Percentiles rank a stretch among this genome's conserved stretches.
Evolutionary conservation across 805 yeast genomes (phyloP).

Genomic region (Sungouiozyma intestinalis): DNA sequence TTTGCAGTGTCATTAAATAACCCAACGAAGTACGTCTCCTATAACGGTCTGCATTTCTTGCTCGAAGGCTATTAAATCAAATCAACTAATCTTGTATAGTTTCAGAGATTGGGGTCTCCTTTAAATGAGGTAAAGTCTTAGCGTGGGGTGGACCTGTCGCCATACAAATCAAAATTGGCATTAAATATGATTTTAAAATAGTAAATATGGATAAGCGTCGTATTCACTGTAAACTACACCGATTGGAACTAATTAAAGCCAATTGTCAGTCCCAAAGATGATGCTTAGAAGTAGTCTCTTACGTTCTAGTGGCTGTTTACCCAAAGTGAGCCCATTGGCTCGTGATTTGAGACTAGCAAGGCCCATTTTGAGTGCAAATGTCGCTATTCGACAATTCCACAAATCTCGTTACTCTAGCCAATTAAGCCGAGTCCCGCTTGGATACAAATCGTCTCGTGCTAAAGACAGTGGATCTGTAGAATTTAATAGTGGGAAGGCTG

Average conservation of each 20-base stretch:
- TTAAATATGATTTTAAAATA: too few relatives aligned
- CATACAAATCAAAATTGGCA: too few relatives aligned
- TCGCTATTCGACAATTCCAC: neutral
- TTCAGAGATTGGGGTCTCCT: too few relatives aligned
- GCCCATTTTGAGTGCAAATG: neutral
- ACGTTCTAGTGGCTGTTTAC: neutral
- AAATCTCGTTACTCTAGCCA: constrained; percentile 30
- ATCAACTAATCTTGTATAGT: too few relatives aligned
- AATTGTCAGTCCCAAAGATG: neutral
- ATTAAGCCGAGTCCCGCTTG: constrained; percentile 70
- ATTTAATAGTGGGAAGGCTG: constrained; percentile 79
- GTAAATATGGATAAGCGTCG: neutral
- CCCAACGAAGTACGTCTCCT: too few relatives aligned
- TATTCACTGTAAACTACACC: neutral
- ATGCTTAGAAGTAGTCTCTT: neutral
- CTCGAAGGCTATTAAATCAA: too few relatives aligned
- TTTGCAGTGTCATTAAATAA: neutral
- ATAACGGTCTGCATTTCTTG: too few relatives aligned
- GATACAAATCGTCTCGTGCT: constrained; percentile 31
- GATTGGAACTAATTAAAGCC: too few relatives aligned
- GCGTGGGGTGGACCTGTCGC: too few relatives aligned
- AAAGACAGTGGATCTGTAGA: constrained; percentile 39
- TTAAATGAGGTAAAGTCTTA: too few relatives aligned
- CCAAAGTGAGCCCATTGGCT: neutral
- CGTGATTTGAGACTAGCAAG: neutral